Percentiles rank a stretch among this genome's conserved stretches.
phyloP scores from a whole-genome alignment of 2,329 filamentous ascomycete species.

The Colletotrichum zoysiae region DNA sequence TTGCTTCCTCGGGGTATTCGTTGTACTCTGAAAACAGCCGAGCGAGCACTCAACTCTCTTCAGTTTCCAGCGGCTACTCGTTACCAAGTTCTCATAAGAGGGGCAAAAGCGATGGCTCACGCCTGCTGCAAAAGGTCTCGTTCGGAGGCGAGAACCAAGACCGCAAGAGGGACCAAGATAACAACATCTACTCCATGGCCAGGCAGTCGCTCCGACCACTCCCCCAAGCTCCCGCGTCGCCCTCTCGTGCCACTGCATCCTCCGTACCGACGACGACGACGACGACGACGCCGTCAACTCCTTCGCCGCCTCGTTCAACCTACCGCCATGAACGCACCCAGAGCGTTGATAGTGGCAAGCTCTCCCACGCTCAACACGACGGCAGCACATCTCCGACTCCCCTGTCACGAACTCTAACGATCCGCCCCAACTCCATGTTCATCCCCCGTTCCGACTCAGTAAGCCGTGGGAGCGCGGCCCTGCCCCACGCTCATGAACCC shows the following conservation, averaged over 20 bases:
- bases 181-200: slow-evolving; percentile 75
- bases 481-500: slow-evolving; percentile 49
- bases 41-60: slow-evolving; percentile 79
- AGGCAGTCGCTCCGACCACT: slow-evolving; percentile 83
- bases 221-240: slow-evolving; percentile 71
- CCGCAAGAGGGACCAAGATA: slow-evolving; percentile 62
- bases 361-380: slow-evolving; percentile 63
- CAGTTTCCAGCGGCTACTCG: slow-evolving; percentile 72
- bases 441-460: slow-evolving; percentile 69
- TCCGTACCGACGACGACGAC: slow-evolving; percentile 48
- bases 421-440: slow-evolving; percentile 73
- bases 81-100: slow-evolving; percentile 72
- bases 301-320: slow-evolving; percentile 53
- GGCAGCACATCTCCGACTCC: slow-evolving; percentile 56
- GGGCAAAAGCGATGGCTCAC: slow-evolving; percentile 79
- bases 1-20: slow-evolving; percentile 78
- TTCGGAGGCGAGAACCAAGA: slow-evolving; percentile 49
- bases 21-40: slow-evolving; percentile 70
- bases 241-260: slow-evolving; percentile 50
- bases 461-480: slow-evolving; percentile 51
- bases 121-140: slow-evolving; percentile 55
- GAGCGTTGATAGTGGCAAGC: slow-evolving; percentile 72
- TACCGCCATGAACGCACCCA: slow-evolving; percentile 69
- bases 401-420: slow-evolving; percentile 56
- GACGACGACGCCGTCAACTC: slow-evolving; percentile 46